Evolutionary conservation across 352 stramenopile species (phyloP).

Genomic region (Globisporangium megalacanthum): DNA sequence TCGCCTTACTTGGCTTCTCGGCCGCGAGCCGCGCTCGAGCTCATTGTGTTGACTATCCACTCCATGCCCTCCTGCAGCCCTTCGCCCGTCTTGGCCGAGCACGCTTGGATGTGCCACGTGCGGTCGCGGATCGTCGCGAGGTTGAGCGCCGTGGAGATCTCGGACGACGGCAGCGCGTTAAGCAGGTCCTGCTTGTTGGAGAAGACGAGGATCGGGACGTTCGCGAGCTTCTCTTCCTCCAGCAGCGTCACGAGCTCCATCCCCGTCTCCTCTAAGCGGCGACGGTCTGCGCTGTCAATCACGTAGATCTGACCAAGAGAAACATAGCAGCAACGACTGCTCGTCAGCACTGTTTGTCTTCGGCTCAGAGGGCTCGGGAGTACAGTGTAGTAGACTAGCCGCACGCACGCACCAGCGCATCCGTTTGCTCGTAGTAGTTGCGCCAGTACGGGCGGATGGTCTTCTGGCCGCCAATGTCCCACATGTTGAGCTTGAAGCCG

Average conservation of each 20-base stretch:
- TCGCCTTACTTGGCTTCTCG: conserved; percentile 61
- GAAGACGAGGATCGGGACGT: conserved; percentile 93
- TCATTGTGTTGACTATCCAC: conserved; percentile 85
- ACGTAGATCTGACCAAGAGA: conserved; percentile 82
- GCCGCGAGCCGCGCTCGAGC: conserved; percentile 31
- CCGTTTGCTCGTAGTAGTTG: conserved; percentile 99
- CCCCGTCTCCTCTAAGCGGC: conserved; percentile 91
- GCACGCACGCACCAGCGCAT: conserved; percentile 66
- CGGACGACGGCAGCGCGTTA: conserved; percentile 83
- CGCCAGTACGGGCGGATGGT: conserved; percentile 99
- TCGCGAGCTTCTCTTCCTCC: conserved; percentile 92
- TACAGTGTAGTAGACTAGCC: no score
- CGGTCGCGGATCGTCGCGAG: conserved; percentile 85
- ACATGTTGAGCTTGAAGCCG: conserved; percentile 97
- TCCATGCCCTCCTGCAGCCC: conserved; percentile 87
- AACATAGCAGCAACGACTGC: no score
- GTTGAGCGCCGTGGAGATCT: conserved; percentile 91
- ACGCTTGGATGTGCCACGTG: conserved; percentile 89
- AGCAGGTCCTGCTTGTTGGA: conserved; percentile 97
- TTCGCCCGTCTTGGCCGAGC: conserved; percentile 87
- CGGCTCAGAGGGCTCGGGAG: no score
- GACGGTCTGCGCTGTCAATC: conserved; percentile 91
- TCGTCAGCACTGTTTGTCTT: no score
- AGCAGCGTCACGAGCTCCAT: conserved; percentile 91
- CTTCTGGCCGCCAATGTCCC: conserved; percentile 98